Evolutionary conservation across 345 rosid genomes (phyloP), one percentile per base, ranked within the genome.

Genomic region (Eucalyptus decipiens): DNA sequence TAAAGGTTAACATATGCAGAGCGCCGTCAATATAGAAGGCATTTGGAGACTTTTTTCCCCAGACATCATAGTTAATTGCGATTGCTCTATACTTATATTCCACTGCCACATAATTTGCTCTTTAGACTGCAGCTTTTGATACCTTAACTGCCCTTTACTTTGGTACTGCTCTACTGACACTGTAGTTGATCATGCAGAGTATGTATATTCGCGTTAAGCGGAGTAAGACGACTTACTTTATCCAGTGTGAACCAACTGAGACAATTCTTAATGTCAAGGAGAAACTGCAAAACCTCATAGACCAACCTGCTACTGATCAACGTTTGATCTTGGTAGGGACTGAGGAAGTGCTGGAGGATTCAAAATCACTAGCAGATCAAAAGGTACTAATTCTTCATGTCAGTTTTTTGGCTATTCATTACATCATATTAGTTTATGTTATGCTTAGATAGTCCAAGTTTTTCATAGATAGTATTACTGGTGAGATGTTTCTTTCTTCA

Each of bases 181-280:
- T 87, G 86, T 42, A 45, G 26, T 80, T 23, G 19, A 87, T 88
- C 90, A 42, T 52, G 88, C 93, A 97, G 98, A 99, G 96, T 80
- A 97, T 96, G 98, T 95, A 96, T 91, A 97, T 97, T n/a, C 95
- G 99, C 87, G 96, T 98, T 88, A 98, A 98, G 93, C 96, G 96
- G 69, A 90, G 90, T 92, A 98, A 96, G 94, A 93, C 96, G 21
- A 97, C 98, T 69, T 97, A 95, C 93, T 98, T 98, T 89, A 91
- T 98, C 92, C 96, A 93, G 69, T 98, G 98, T 87, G 99, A 95
- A 80, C 96, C 98, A 50, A 96, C 98, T 51, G 99, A 95, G 95
- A 95, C 96, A 80, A 91, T 92, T 88, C 88, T 94, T 90, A 95
- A 93, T 87, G 91, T 98, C 76, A 98, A 98, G 93, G 95, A 95